These are phyloP conservation scores for Boletus vermiculosoides DNA, from an alignment of 768 basidiomycete species.

Conservation along the genomic window DNA sequence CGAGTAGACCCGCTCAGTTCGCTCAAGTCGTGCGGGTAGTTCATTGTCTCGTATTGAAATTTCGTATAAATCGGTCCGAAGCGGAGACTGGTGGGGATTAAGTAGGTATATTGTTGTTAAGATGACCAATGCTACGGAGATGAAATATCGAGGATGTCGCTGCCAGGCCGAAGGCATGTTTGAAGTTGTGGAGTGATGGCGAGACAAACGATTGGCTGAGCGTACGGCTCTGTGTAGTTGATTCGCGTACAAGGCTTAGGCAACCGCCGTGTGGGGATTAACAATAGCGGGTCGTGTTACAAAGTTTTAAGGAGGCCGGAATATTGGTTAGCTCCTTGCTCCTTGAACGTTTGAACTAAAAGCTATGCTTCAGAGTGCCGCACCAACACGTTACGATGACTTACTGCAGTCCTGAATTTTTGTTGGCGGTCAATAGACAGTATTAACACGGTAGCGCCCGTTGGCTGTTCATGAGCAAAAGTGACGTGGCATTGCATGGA, in stretches of 20 bases:
- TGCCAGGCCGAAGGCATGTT: constrained; percentile 35
- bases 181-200: background rate
- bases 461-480: constrained; percentile 19
- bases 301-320: constrained; percentile 1
- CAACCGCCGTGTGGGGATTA: constrained; percentile 8
- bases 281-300: constrained; percentile 16
- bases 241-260: constrained; percentile 2
- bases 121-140: constrained; percentile 43
- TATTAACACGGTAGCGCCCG: constrained; percentile 6
- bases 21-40: constrained; percentile 41
- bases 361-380: background rate
- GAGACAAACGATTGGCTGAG: constrained; percentile 6
- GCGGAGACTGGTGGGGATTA: constrained; percentile 33
- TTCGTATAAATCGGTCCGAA: constrained; percentile 24
- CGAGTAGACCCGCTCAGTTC: constrained; percentile 46
- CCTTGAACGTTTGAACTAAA: background rate
- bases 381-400: background rate
- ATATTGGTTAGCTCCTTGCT: constrained; percentile 4
- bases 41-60: constrained; percentile 31
- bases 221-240: constrained; percentile 5
- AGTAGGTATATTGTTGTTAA: constrained; percentile 49
- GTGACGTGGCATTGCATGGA: constrained; percentile 20
- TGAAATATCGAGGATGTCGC: constrained; percentile 54
- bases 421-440: background rate
- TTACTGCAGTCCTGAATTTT: constrained; percentile 13